phyloP scores from a whole-genome alignment of 2,329 filamentous ascomycete genomes.

The Fusarium phyllophilum region DNA sequence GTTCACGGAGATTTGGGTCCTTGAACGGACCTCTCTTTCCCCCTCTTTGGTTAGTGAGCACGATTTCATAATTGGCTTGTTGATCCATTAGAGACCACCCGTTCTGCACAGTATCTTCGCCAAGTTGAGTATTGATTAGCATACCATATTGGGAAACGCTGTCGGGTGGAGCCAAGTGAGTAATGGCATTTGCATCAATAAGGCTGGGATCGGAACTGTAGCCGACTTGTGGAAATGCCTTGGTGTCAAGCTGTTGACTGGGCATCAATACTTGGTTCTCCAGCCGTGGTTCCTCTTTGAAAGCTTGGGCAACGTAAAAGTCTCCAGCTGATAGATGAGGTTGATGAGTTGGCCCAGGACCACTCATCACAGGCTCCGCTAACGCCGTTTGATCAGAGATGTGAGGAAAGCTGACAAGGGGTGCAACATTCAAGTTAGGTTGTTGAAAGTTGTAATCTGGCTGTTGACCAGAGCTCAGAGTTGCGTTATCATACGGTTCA shows the following conservation, averaged over 20 bases:
- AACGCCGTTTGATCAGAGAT: slow-evolving; percentile 33
- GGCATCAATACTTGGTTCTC: slow-evolving; percentile 26
- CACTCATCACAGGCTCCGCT: slow-evolving; percentile 28
- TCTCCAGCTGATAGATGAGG: slow-evolving; percentile 28
- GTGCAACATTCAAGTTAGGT: slow-evolving; percentile 27
- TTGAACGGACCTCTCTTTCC: slow-evolving; percentile 64
- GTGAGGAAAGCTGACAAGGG: slow-evolving; percentile 37
- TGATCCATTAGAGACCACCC: slow-evolving; percentile 39
- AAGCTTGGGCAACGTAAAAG: slow-evolving; percentile 31
- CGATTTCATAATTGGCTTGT: slow-evolving; percentile 44
- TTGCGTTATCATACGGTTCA: slow-evolving; percentile 29
- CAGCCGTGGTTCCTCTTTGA: slow-evolving; percentile 38
- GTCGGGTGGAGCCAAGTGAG: slow-evolving; percentile 26
- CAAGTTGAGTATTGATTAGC: slow-evolving; percentile 19
- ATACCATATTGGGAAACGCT: slow-evolving; percentile 32
- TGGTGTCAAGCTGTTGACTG: slow-evolving; percentile 30
- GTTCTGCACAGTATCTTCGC: slow-evolving; percentile 17
- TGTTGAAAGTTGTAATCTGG: slow-evolving; percentile 30
- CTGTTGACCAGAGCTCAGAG: slow-evolving; percentile 26
- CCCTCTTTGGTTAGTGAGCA: slow-evolving; percentile 46
- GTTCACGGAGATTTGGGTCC: slow-evolving; percentile 60
- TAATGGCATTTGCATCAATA: slow-evolving; percentile 16
- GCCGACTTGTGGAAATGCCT: slow-evolving; percentile 32
- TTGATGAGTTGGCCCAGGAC: slow-evolving; percentile 23
- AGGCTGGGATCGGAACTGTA: slow-evolving; percentile 32